Evolutionary conservation across 495 filamentous ascomycete species (phyloP).

Genomic region (Rusavskia elegans): DNA sequence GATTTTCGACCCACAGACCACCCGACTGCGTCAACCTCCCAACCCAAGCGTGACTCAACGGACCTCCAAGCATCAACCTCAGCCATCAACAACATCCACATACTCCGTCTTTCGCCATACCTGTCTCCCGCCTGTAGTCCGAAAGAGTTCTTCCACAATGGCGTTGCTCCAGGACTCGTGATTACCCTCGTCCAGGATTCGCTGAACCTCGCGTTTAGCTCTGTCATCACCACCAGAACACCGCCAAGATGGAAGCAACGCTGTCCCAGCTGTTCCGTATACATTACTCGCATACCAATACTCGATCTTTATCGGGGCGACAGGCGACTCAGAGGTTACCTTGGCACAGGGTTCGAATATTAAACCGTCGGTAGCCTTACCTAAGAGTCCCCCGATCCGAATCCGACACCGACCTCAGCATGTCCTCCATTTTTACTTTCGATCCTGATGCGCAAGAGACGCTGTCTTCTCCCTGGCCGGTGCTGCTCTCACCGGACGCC

Average conservation of each 20-base stretch:
- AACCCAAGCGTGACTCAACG: background rate
- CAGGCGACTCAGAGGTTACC: conserved; percentile 11
- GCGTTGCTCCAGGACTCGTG: background rate
- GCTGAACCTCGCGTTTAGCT: background rate
- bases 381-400: background rate
- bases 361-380: background rate
- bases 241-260: conserved; percentile 45
- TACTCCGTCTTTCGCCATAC: too few species aligned
- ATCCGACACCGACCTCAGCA: conserved; percentile 17
- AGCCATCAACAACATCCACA: too few species aligned
- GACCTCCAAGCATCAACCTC: background rate
- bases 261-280: conserved; percentile 35
- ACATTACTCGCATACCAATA: conserved; percentile 32
- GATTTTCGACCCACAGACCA: too few species aligned
- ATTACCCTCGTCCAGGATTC: background rate
- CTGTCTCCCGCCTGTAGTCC: too few species aligned
- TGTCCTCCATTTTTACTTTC: conserved; percentile 95
- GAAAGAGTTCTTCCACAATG: background rate
- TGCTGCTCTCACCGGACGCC: conserved; percentile 1
- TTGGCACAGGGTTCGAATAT: background rate
- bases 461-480: conserved; percentile 79
- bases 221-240: background rate
- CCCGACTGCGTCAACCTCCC: too few species aligned
- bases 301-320: conserved; percentile 23
- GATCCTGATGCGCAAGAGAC: conserved; percentile 66